Evolutionary conservation across 78 protist species (phyloP), one percentile per base, ranked within the genome.

Genomic region (Mastigamoeba balamuthi): DNA sequence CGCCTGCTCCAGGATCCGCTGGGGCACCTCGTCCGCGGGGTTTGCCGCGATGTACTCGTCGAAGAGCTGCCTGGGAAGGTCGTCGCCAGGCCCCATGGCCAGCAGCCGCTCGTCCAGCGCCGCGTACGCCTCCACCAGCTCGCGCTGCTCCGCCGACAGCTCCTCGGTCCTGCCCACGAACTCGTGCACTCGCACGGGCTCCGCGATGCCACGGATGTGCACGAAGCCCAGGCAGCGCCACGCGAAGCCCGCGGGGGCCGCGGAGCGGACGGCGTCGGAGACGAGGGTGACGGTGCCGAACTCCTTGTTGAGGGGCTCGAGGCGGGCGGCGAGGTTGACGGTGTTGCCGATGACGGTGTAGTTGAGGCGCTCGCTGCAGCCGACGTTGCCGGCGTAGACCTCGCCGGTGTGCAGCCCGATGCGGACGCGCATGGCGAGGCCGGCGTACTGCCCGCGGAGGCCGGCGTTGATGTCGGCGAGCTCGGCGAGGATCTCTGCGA

Each of bases 261-360:
- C 58, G 58, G 17, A 25, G 58, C 58, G 58, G 17, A 48, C 17
- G 17, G 58, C 58, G 17, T 48, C 58, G 17, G 58, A 25, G 17
- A 48, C 58, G 17, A 48, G 58, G 17, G 17, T 17, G 17, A 17
- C 17, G 17, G 58, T 48, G 58, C 17, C 33, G 17, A 48, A 48
- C 33, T 48, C 58, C 17, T 48, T 48, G 48, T 70, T 70, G 66
- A 70, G 39, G 33, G 75, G 28, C 42, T 70, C 75, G 28, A 70
- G 48, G 17, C 75, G 9, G 7, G 75, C 75, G 35, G 75, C 75
- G 25, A 38, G 4, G 30, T 70, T 70, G 30, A 70, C 75, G 40
- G 4, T 7, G 52, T 41, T 10, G 5, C 75, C 75, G 36, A 70
- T 6, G 10, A 70, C 63, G 8, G 75, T 70, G 48, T 70, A 70